phyloP scores from a whole-genome alignment of 2,329 filamentous ascomycete genomes.

The Phoma sp. region DNA sequence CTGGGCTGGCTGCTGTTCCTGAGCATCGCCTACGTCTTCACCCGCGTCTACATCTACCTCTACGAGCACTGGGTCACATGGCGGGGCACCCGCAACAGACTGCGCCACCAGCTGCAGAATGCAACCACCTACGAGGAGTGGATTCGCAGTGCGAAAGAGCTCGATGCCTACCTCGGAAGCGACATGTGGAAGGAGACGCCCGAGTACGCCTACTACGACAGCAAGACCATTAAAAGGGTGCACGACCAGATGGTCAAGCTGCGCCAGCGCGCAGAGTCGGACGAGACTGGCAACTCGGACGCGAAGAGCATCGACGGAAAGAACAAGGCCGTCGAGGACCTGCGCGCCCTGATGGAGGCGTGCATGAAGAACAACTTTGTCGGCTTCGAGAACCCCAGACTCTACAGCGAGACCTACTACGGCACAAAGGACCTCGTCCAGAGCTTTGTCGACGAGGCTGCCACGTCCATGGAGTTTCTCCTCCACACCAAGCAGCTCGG shows the following conservation, averaged over 20 bases:
- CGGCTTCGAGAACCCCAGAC: constrained; percentile 86
- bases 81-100: constrained; percentile 76
- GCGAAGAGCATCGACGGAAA: constrained; percentile 29
- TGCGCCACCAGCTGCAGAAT: constrained; percentile 73
- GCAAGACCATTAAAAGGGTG: constrained; percentile 78
- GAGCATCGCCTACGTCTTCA: constrained; percentile 76
- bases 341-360: constrained; percentile 79
- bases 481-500: constrained; percentile 70
- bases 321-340: constrained; percentile 70
- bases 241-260: constrained; percentile 74
- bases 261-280: constrained; percentile 60
- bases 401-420: constrained; percentile 98
- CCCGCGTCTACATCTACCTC: constrained; percentile 84
- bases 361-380: constrained; percentile 98
- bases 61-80: constrained; percentile 94
- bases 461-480: constrained; percentile 71
- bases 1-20: constrained; percentile 80
- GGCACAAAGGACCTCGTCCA: constrained; percentile 96
- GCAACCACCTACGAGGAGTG: constrained; percentile 82
- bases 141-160: constrained; percentile 76
- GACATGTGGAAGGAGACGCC: constrained; percentile 79
- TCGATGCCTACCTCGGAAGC: constrained; percentile 83
- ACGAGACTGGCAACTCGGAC: constrained; percentile 55
- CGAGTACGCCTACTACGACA: constrained; percentile 82
- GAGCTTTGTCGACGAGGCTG: constrained; percentile 85